Conservation (phyloP, 208 protist genomes). For the Leishmania braziliensis region DNA sequence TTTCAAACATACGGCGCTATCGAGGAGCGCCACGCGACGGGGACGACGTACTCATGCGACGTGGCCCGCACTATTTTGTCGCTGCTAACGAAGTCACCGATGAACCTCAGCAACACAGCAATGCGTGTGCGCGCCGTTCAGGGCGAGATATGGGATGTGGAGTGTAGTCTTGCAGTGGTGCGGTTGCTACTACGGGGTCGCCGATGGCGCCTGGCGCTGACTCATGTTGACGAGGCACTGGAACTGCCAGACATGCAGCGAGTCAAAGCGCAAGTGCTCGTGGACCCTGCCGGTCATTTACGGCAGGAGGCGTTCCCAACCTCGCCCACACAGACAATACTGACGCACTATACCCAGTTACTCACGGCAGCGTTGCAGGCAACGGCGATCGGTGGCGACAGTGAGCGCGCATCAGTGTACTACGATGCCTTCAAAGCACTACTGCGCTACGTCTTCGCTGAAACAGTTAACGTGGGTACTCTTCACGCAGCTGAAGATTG, state of each 20-base stretch:
- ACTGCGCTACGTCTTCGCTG: conserved; percentile 1
- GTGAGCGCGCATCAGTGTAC: conserved; percentile 42
- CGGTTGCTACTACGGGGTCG: conserved; percentile 59
- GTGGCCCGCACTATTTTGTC: conserved; percentile 47
- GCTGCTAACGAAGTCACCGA: conserved; percentile 46
- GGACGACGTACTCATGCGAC: conserved; percentile 22
- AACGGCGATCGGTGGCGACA: conserved; percentile 64
- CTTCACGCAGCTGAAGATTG: neutral
- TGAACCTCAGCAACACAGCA: conserved; percentile 75
- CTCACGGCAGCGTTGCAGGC: conserved; percentile 64
- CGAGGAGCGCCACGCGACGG: conserved; percentile 11
- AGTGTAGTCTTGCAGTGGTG: conserved; percentile 44
- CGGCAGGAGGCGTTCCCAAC: neutral
- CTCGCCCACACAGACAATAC: neutral
- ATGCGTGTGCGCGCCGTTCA: conserved; percentile 50
- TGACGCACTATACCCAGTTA: conserved; percentile 29
- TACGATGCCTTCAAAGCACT: conserved; percentile 65
- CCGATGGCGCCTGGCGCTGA: conserved; percentile 62
- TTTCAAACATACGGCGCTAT: conserved; percentile 23
- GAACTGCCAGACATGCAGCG: conserved; percentile 27
- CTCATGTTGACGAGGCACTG: conserved; percentile 48
- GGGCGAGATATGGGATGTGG: conserved; percentile 39
- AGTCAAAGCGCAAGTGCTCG: conserved; percentile 7
- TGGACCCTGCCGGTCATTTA: conserved; percentile 3
- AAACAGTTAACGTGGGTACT: neutral